phyloP scores from a whole-genome alignment of 75 land plant species.

The Ceratopteris richardii region DNA sequence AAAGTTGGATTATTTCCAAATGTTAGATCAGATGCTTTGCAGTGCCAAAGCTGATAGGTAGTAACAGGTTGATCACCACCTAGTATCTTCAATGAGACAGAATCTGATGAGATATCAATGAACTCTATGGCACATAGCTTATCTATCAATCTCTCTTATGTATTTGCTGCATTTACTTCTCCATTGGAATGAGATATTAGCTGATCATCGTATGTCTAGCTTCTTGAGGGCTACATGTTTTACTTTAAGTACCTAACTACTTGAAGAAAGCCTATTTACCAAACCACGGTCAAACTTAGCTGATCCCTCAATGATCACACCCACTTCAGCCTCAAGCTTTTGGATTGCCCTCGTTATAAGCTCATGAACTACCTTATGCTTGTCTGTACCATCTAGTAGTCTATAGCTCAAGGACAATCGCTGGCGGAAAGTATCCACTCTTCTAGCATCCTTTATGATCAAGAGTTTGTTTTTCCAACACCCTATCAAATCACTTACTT shows the following conservation, averaged over 20 bases:
- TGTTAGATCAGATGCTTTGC: too few relatives aligned
- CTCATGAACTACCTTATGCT: conserved; percentile 8
- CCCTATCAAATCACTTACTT: too few relatives aligned
- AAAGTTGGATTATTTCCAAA: conserved; percentile 7
- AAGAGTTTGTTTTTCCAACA: conserved; percentile 13
- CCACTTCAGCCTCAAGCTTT: conserved; percentile 10
- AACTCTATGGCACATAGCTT: background rate
- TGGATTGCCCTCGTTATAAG: conserved; percentile 5
- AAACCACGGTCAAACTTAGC: conserved; percentile 8
- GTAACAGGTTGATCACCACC: background rate
- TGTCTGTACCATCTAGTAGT: too few relatives aligned
- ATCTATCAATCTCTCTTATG: too few relatives aligned
- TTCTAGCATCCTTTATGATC: conserved; percentile 14
- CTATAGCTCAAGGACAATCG: too few relatives aligned
- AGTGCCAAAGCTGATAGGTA: conserved; percentile 12
- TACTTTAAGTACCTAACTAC: conserved; percentile 4
- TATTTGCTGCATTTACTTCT: too few relatives aligned
- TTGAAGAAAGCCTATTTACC: conserved; percentile 10
- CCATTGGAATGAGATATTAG: too few relatives aligned
- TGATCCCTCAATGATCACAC: conserved; percentile 1
- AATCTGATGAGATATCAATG: background rate
- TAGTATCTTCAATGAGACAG: background rate
- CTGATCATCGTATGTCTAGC: conserved; percentile 1
- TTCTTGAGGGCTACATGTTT: background rate
- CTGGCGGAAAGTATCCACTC: conserved; percentile 11